phyloP scores from a whole-genome alignment of 768 basidiomycete species.

The Psilocybe cyanescens region DNA sequence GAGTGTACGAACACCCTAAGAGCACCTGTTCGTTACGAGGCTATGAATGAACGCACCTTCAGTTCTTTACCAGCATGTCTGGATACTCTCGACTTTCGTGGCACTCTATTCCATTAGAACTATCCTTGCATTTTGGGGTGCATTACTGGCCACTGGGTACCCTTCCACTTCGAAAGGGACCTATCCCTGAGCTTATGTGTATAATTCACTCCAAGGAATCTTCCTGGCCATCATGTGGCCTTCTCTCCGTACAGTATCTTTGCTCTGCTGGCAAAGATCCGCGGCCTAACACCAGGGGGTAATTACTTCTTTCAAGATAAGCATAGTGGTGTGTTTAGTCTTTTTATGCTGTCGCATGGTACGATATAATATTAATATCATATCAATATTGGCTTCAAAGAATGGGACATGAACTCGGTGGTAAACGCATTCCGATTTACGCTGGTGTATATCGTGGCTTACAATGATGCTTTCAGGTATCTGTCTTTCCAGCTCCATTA shows the following conservation, averaged over 20 bases:
- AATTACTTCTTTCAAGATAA: constrained; percentile 7
- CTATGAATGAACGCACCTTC: no score
- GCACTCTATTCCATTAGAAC: no score
- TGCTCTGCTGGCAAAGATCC: neutral
- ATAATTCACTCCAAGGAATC: neutral
- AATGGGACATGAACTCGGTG: neutral
- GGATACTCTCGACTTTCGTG: no score
- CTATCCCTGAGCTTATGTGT: no score
- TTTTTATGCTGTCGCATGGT: no score
- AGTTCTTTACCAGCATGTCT: no score
- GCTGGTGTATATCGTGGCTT: no score
- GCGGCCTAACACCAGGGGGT: neutral
- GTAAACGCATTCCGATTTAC: neutral
- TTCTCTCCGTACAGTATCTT: neutral
- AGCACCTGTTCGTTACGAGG: no score
- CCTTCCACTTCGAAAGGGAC: no score
- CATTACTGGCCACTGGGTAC: no score
- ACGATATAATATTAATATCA: neutral
- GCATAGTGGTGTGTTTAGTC: neutral
- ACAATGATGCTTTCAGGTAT: neutral
- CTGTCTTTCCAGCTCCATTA: neutral
- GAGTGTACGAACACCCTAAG: no score
- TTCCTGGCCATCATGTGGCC: neutral
- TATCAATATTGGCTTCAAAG: neutral
- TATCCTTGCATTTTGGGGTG: no score